phyloP scores from a whole-genome alignment of 202 grass and related monocot species.

The Brachypodium distachyon region DNA sequence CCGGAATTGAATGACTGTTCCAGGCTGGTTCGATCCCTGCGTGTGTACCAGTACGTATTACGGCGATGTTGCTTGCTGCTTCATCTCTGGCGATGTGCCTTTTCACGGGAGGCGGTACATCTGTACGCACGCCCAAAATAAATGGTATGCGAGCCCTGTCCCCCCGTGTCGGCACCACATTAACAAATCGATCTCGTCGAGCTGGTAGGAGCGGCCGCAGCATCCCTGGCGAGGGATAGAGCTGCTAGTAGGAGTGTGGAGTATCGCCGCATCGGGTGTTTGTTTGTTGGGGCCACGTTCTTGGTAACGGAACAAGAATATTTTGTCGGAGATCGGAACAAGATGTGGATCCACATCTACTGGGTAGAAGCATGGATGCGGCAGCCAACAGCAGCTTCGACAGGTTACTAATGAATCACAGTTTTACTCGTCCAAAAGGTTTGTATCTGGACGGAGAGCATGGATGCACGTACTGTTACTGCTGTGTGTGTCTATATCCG shows the following conservation, averaged over 20 bases:
- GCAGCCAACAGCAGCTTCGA: neutral
- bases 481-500: too few relatives aligned
- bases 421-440: neutral
- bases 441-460: neutral
- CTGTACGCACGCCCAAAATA: too few relatives aligned
- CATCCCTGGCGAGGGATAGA: neutral
- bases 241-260: neutral
- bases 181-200: neutral
- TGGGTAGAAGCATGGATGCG: neutral
- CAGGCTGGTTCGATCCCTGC: conserved; percentile 2
- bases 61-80: neutral
- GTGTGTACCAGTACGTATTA: neutral
- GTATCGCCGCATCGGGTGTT: neutral
- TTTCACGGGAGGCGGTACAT: conserved; percentile 18
- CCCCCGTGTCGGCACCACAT: conserved; percentile 5
- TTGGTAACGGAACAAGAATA: neutral
- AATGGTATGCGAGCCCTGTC: neutral
- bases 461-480: too few relatives aligned
- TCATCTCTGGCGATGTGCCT: neutral
- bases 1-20: conserved; percentile 10
- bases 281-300: conserved; percentile 23
- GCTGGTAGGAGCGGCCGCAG: neutral
- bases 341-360: conserved; percentile 30
- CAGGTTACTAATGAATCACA: neutral
- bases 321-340: conserved; percentile 20